A percentile compares a stretch with the other conserved stretches of the same genome.
These are phyloP conservation scores for Mycena capillaripes DNA, from an alignment of 768 basidiomycete genomes.

Conservation along the genomic window DNA sequence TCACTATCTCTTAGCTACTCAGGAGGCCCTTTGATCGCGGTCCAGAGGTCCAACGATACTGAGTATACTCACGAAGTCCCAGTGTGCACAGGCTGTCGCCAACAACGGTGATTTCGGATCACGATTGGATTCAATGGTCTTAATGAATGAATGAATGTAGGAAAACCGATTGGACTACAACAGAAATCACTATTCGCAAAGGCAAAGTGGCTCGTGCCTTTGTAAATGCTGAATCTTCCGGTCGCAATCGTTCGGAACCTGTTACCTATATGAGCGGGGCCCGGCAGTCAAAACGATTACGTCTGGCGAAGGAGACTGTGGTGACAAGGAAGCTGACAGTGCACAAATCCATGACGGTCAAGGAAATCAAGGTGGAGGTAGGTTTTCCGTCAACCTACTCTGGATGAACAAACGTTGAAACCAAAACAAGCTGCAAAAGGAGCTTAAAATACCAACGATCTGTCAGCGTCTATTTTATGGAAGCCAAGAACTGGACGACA, in stretches of 20 bases:
- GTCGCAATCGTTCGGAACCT: constrained; percentile 38
- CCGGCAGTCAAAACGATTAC: constrained; percentile 81
- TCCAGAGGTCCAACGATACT: constrained; percentile 54
- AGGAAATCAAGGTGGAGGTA: constrained; percentile 84
- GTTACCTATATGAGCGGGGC: constrained; percentile 45
- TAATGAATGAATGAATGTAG: constrained; percentile 46
- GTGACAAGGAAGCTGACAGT: constrained; percentile 68
- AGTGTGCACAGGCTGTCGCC: constrained; percentile 74
- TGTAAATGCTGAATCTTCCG: constrained; percentile 44
- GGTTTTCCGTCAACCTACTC: constrained; percentile 37
- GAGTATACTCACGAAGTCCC: constrained; percentile 62
- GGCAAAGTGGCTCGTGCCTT: constrained; percentile 41
- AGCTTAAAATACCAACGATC: constrained; percentile 78
- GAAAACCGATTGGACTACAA: constrained; percentile 68
- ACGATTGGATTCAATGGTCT: constrained; percentile 4
- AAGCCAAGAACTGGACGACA: constrained; percentile 76
- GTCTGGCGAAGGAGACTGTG: constrained; percentile 65
- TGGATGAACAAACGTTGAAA: constrained; percentile 2
- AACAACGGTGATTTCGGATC: constrained; percentile 60
- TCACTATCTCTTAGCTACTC: constrained; percentile 61
- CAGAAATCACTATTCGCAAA: constrained; percentile 71
- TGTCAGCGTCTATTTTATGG: constrained; percentile 79
- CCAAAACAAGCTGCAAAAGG: constrained; percentile 67
- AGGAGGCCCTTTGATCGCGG: constrained; percentile 65
- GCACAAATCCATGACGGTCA: constrained; percentile 76